These are phyloP conservation scores for Silene uniflora DNA, from an alignment of 148 eudicot species.

Conservation along the genomic window DNA sequence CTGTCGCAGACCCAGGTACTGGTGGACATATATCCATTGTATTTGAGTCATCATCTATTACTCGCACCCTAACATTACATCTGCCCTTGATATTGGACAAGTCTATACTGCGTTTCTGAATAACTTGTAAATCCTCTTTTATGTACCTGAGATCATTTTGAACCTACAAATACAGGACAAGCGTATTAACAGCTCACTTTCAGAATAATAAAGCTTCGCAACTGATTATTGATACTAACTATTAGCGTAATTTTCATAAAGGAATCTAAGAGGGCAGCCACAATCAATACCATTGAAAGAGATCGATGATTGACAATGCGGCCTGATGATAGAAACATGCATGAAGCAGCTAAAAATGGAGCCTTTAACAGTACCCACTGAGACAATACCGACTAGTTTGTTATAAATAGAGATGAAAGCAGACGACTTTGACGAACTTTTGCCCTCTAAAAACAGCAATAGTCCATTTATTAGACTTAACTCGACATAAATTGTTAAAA, in stretches of 20 bases:
- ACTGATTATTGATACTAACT: background rate
- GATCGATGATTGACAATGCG: background rate
- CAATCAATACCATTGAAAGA: slow-evolving; percentile 4
- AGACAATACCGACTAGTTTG: background rate
- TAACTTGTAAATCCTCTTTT: slow-evolving; percentile 71
- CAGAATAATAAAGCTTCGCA: background rate
- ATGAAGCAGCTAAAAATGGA: background rate
- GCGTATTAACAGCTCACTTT: background rate
- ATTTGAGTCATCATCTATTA: slow-evolving; percentile 38
- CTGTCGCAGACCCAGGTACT: slow-evolving; percentile 35
- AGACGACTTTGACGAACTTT: background rate
- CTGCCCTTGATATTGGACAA: slow-evolving; percentile 41
- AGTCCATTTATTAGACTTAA: background rate
- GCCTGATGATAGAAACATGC: background rate
- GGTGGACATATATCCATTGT: slow-evolving; percentile 36
- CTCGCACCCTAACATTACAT: slow-evolving; percentile 44
- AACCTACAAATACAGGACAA: slow-evolving; percentile 39
- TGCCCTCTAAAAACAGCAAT: background rate
- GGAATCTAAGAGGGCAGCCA: background rate
- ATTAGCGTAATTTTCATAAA: background rate
- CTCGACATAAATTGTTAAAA: background rate
- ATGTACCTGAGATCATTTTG: slow-evolving; percentile 73
- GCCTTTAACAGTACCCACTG: background rate
- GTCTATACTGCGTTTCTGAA: slow-evolving; percentile 51
- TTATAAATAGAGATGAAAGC: background rate